Evolutionary conservation across 768 basidiomycete species (phyloP).

Genomic region (Hebeloma cylindrosporum): DNA sequence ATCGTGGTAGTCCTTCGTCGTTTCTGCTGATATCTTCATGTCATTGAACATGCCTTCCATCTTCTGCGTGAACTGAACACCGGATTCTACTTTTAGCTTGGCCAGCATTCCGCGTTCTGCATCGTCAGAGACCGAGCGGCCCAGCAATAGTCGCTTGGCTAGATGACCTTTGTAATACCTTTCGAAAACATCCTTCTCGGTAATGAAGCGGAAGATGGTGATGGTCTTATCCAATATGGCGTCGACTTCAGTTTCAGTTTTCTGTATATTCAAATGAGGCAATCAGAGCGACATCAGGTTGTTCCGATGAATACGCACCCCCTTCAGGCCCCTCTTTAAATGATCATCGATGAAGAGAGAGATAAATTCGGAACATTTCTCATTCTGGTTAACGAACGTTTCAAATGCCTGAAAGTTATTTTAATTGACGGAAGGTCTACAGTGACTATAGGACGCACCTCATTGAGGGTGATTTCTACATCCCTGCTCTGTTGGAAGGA

Average conservation of each 20-base stretch:
- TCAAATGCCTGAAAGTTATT: slow-evolving; percentile 73
- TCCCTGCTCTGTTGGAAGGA: slow-evolving; percentile 75
- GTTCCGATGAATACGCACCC: slow-evolving; percentile 67
- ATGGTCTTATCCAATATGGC: slow-evolving; percentile 91
- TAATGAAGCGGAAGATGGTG: slow-evolving; percentile 89
- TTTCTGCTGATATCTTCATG: slow-evolving; percentile 86
- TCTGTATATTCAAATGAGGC: no score
- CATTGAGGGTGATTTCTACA: slow-evolving; percentile 79
- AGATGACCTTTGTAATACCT: slow-evolving; percentile 97
- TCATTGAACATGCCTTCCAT: slow-evolving; percentile 99
- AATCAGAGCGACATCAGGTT: no score
- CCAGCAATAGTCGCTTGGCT: slow-evolving; percentile 84
- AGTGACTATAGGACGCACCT: slow-evolving; percentile 51
- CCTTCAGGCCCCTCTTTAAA: slow-evolving; percentile 90
- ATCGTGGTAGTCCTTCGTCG: slow-evolving; percentile 69
- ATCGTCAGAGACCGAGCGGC: slow-evolving; percentile 93
- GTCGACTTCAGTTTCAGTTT: slow-evolving; percentile 93
- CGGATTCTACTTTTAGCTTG: slow-evolving; percentile 95
- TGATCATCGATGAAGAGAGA: slow-evolving; percentile 98
- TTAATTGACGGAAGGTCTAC: not conserved
- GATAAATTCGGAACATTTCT: slow-evolving; percentile 89
- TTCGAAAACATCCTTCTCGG: slow-evolving; percentile 97
- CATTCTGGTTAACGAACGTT: slow-evolving; percentile 85
- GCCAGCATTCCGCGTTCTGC: slow-evolving; percentile 97
- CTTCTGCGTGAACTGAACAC: slow-evolving; percentile 95